A percentile compares a stretch with the other conserved stretches of the same genome.
phyloP scores from a whole-genome alignment of 1,139 yeast species.

The Kazachstania sp. region DNA sequence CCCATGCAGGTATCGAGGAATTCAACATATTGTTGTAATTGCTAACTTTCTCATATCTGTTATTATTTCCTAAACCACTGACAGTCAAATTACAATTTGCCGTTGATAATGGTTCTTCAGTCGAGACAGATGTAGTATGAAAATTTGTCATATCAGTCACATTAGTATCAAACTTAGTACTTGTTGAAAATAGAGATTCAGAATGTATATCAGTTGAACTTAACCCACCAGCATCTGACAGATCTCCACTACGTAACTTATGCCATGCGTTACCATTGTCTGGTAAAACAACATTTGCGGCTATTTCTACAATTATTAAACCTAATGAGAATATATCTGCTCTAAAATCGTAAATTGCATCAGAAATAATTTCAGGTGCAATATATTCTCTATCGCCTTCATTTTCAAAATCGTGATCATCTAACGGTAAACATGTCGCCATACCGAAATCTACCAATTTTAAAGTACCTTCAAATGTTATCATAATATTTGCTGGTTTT shows the following conservation, averaged over 20 bases:
- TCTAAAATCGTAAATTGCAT: slow-evolving; percentile 75
- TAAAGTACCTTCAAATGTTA: slow-evolving; percentile 86
- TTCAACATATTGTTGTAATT: not conserved
- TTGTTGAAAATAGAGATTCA: slow-evolving; percentile 24
- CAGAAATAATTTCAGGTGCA: slow-evolving; percentile 89
- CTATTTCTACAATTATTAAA: slow-evolving; percentile 84
- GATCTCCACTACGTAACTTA: slow-evolving; percentile 86
- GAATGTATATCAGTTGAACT: slow-evolving; percentile 54
- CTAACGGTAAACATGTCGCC: slow-evolving; percentile 48
- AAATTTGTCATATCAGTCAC: slow-evolving; percentile 16
- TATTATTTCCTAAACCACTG: not conserved
- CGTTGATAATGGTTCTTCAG: not conserved
- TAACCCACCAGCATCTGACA: slow-evolving; percentile 88
- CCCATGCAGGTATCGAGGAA: slow-evolving; percentile 56
- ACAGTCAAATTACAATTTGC: not conserved
- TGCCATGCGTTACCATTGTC: slow-evolving; percentile 98
- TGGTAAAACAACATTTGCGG: slow-evolving; percentile 90
- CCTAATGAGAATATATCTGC: slow-evolving; percentile 95
- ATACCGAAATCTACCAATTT: slow-evolving; percentile 60
- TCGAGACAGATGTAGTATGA: not conserved
- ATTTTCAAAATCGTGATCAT: slow-evolving; percentile 55
- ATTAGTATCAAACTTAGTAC: slow-evolving; percentile 24
- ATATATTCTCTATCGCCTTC: slow-evolving; percentile 97
- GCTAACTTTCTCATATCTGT: not conserved
- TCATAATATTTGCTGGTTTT: slow-evolving; percentile 90